These are phyloP conservation scores for Cubamyces lactineus DNA, from an alignment of 768 basidiomycete species.

Conservation along the genomic window DNA sequence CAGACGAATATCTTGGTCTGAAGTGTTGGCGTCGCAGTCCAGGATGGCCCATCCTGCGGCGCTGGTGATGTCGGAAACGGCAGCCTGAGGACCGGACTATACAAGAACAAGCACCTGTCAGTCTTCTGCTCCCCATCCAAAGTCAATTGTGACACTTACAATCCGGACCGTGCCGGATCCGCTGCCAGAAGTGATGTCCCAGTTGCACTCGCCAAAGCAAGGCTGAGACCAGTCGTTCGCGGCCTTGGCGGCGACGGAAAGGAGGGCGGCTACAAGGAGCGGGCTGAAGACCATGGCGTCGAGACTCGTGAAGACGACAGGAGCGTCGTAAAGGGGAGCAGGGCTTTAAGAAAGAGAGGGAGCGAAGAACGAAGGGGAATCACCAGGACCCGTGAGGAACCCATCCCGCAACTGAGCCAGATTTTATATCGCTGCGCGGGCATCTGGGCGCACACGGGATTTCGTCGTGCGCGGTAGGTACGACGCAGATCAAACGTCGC, in stretches of 20 bases:
- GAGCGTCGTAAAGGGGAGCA: constrained; percentile 9
- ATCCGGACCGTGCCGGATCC: constrained; percentile 21
- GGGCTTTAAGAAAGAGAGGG: constrained; percentile 18
- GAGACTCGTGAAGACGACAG: constrained; percentile 20
- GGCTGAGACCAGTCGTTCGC: constrained; percentile 26
- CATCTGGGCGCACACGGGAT: neutral
- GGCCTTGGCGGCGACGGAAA: constrained; percentile 20
- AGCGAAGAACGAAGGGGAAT: constrained; percentile 21
- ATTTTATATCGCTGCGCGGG: constrained; percentile 4
- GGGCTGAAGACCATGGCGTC: constrained; percentile 22
- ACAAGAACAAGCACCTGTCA: neutral
- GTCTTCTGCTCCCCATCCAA: no score
- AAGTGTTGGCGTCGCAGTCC: constrained; percentile 44
- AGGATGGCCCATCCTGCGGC: constrained; percentile 58
- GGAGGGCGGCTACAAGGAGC: constrained; percentile 22
- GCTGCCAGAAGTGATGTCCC: constrained; percentile 11
- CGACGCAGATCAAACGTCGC: constrained; percentile 12
- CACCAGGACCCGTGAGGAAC: constrained; percentile 20
- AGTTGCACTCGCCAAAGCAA: constrained; percentile 24
- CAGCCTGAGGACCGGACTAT: constrained; percentile 25
- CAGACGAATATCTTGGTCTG: constrained; percentile 51
- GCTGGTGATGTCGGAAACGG: constrained; percentile 43
- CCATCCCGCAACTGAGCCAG: neutral
- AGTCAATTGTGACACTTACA: constrained; percentile 4
- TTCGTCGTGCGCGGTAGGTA: neutral